A percentile compares a stretch with the other conserved stretches of the same genome.
Evolutionary conservation across 371 early-diverging fungal species (phyloP).

Genomic region (Syncephalis fuscata): DNA sequence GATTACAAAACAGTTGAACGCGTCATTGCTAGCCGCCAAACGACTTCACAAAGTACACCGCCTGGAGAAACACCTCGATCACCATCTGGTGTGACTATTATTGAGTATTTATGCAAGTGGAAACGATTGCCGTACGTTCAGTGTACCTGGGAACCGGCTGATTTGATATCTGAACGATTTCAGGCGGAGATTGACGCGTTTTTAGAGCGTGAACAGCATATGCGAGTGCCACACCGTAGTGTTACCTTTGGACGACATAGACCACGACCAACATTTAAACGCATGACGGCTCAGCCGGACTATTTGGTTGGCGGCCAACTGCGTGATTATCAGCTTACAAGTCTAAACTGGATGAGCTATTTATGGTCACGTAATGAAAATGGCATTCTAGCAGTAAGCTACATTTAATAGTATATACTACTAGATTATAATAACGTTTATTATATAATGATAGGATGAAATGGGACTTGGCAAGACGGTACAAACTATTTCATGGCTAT

Average conservation of each 20-base stretch:
- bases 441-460: conserved; percentile 21
- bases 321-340: conserved; percentile 93
- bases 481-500: conserved; percentile 95
- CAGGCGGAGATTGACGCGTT: conserved; percentile 74
- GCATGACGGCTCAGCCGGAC: conserved; percentile 58
- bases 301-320: conserved; percentile 81
- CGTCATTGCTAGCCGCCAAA: conserved; percentile 51
- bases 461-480: conserved; percentile 99
- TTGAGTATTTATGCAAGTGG: conserved; percentile 90
- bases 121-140: conserved; percentile 70
- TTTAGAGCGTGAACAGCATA: conserved; percentile 56
- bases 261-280: conserved; percentile 66
- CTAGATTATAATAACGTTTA: conserved; percentile 14
- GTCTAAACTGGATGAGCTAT: conserved; percentile 98
- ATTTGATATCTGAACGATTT: conserved; percentile 34
- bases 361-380: conserved; percentile 92
- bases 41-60: conserved; percentile 1
- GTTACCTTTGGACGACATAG: conserved; percentile 30
- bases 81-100: conserved; percentile 7
- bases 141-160: conserved; percentile 78
- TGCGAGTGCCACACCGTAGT: conserved; percentile 51
- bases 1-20: conserved; percentile 83
- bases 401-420: conserved; percentile 17
- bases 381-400: conserved; percentile 66
- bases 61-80: conserved; percentile 9